Percentiles rank a stretch among this genome's conserved stretches.
These are phyloP conservation scores for Solanum gracilifrons DNA, from an alignment of 257 asterid species.

Conservation along the genomic window DNA sequence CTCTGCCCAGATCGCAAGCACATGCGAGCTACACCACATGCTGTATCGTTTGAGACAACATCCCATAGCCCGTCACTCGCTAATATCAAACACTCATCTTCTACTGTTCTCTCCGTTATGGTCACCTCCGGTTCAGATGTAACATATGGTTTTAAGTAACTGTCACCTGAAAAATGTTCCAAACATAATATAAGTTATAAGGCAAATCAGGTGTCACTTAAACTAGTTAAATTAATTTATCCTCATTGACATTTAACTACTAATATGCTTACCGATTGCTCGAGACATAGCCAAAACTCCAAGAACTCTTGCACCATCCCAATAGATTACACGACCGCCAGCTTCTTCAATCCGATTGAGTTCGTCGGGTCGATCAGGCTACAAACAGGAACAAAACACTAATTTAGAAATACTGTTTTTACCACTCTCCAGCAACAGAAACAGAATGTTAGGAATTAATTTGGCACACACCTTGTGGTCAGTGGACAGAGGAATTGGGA, in stretches of 20 bases:
- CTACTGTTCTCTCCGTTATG: conserved; percentile 38
- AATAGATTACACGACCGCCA: conserved; percentile 90
- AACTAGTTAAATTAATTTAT: not conserved
- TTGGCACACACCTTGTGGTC: conserved; percentile 68
- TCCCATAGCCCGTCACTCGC: conserved; percentile 97
- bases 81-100: conserved; percentile 70
- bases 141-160: conserved; percentile 80
- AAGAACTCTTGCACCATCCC: conserved; percentile 89
- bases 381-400: not conserved
- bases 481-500: conserved; percentile 67
- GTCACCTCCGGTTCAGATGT: conserved; percentile 89
- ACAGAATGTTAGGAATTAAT: not conserved
- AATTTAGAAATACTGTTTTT: not conserved
- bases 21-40: conserved; percentile 89
- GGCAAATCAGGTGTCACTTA: not conserved
- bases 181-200: not conserved
- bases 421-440: not conserved
- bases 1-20: conserved; percentile 58
- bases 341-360: conserved; percentile 69
- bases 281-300: conserved; percentile 92
- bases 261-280: conserved; percentile 41
- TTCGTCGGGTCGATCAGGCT: conserved; percentile 94
- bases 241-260: not conserved
- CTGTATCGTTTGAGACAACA: conserved; percentile 81
- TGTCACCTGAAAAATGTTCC: conserved; percentile 49